phyloP scores from a whole-genome alignment of 768 basidiomycete species.

The Pleurotus tuoliensis region DNA sequence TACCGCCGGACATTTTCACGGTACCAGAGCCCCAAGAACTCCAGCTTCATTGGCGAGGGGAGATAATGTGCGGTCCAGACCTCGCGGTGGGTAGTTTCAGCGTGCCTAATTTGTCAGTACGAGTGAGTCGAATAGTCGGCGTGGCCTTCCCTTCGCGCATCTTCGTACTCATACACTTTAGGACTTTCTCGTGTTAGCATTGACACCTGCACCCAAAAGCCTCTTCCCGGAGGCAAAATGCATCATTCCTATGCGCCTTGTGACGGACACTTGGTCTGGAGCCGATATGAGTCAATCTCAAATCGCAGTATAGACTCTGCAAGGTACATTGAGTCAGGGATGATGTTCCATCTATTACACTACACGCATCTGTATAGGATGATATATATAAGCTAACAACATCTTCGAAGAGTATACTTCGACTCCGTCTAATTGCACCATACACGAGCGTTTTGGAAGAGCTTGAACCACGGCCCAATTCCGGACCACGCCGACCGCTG shows the following conservation, averaged over 20 bases:
- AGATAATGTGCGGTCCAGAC: slow-evolving; percentile 33
- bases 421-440: slow-evolving; percentile 43
- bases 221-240: slow-evolving; percentile 34
- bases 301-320: background rate
- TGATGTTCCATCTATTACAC: background rate
- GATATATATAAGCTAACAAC: background rate
- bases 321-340: background rate
- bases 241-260: slow-evolving; percentile 50
- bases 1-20: slow-evolving; percentile 32
- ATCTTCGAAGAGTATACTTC: background rate
- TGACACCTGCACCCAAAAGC: slow-evolving; percentile 35
- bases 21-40: slow-evolving; percentile 28
- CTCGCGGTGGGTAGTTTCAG: slow-evolving; percentile 43
- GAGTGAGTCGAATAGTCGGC: slow-evolving; percentile 23
- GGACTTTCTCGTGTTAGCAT: slow-evolving; percentile 54
- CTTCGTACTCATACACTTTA: slow-evolving; percentile 15
- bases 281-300: background rate
- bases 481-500: slow-evolving; percentile 62
- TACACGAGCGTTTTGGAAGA: slow-evolving; percentile 87
- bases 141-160: too few species aligned
- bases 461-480: slow-evolving; percentile 88
- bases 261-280: slow-evolving; percentile 47
- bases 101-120: slow-evolving; percentile 36
- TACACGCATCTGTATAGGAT: background rate
- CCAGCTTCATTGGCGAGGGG: slow-evolving; percentile 58